phyloP scores from a whole-genome alignment of 305 asterid species.

The Coffea humblotiana region DNA sequence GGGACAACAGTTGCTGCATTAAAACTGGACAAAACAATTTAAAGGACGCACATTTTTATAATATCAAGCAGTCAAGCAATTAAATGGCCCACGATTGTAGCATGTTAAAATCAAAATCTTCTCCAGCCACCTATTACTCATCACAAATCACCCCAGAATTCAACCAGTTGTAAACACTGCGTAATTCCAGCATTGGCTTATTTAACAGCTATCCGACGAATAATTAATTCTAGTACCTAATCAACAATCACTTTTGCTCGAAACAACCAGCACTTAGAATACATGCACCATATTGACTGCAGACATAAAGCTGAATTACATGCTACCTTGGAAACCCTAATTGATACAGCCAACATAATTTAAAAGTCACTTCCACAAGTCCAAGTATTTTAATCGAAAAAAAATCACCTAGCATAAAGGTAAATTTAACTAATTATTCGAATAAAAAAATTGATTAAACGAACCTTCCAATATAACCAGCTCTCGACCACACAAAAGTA shows the following conservation, averaged over 20 bases:
- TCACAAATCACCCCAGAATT: neutral
- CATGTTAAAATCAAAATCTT: neutral
- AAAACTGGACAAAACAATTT: neutral
- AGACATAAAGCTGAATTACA: neutral
- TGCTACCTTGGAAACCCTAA: neutral
- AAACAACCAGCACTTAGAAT: neutral
- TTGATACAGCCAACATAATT: neutral
- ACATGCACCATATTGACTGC: neutral
- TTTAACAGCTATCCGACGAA: neutral
- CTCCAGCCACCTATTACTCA: slow-evolving; percentile 1
- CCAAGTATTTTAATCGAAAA: neutral
- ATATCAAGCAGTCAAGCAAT: neutral
- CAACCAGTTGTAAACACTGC: neutral
- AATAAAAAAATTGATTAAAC: neutral
- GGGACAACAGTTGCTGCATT: neutral
- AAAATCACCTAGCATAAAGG: neutral
- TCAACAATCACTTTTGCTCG: no score
- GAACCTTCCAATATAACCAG: neutral
- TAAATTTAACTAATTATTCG: neutral
- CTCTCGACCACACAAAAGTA: neutral
- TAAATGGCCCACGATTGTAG: neutral
- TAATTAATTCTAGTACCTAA: neutral
- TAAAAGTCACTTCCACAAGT: neutral
- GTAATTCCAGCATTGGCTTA: neutral
- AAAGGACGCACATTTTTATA: neutral